A percentile compares a stretch with the other conserved stretches of the same genome.
Conservation (phyloP, 371 early-diverging fungal species). For the Saksenaea oblongispora region DNA sequence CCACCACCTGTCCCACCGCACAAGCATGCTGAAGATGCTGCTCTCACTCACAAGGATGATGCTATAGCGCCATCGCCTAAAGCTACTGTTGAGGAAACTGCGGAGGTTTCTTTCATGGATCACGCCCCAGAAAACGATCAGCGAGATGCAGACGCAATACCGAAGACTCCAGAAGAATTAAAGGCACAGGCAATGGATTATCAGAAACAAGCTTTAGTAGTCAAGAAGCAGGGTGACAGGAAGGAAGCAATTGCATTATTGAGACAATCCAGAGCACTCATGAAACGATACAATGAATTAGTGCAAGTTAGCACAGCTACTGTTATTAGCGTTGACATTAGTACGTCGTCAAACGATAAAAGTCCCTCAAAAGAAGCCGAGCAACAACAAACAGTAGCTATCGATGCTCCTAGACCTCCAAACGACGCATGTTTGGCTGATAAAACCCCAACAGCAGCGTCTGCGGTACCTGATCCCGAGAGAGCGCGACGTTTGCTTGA, state of each 20-base stretch:
- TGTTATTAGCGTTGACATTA: background rate
- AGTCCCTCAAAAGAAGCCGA: background rate
- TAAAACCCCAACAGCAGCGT: background rate
- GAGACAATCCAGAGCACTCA: constrained; percentile 36
- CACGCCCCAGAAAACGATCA: background rate
- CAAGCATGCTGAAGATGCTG: background rate
- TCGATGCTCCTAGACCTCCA: background rate
- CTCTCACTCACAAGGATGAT: background rate
- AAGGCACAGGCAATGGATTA: constrained; percentile 31
- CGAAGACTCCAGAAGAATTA: constrained; percentile 17
- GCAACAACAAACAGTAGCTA: no score
- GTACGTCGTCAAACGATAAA: background rate
- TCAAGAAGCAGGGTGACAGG: constrained; percentile 47
- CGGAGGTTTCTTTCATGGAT: background rate
- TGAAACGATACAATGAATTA: constrained; percentile 24
- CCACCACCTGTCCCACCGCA: constrained; percentile 7
- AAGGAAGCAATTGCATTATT: constrained; percentile 37
- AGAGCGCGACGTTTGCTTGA: constrained; percentile 17
- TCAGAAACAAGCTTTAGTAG: constrained; percentile 40
- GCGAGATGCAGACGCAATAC: background rate
- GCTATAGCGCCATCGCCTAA: background rate
- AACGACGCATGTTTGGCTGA: background rate
- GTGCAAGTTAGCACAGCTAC: constrained; percentile 1
- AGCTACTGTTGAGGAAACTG: background rate
- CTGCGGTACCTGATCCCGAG: background rate